Conservation (phyloP, 352 stramenopile species). For the Phytophthora ohioensis region DNA sequence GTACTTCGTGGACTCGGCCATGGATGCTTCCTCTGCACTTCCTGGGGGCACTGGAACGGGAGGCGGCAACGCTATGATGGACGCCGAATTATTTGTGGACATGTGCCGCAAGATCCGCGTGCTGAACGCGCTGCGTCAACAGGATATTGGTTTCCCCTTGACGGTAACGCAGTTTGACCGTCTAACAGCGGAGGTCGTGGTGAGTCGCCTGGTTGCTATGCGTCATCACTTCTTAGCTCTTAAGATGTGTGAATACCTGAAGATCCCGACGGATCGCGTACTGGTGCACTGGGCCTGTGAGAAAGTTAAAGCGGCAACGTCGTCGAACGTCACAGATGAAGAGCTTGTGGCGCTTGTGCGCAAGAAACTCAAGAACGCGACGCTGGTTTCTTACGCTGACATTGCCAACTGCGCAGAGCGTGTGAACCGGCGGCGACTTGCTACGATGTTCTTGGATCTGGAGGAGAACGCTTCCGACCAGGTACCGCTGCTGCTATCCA, state of each 20-base stretch:
- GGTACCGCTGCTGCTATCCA: slow-evolving; percentile 89
- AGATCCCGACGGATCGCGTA: slow-evolving; percentile 89
- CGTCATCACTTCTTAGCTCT: slow-evolving; percentile 91
- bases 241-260: slow-evolving; percentile 92
- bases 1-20: slow-evolving; percentile 84
- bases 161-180: slow-evolving; percentile 86
- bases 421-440: slow-evolving; percentile 82
- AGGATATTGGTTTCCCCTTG: slow-evolving; percentile 82
- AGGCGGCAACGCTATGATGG: slow-evolving; percentile 47
- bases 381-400: slow-evolving; percentile 82
- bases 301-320: slow-evolving; percentile 79
- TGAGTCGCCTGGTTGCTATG: slow-evolving; percentile 86
- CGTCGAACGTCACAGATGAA: slow-evolving; percentile 69
- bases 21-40: slow-evolving; percentile 47
- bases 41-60: slow-evolving; percentile 25
- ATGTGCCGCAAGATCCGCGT: slow-evolving; percentile 91
- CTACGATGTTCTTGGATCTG: slow-evolving; percentile 92
- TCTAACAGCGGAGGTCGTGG: slow-evolving; percentile 84
- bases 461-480: slow-evolving; percentile 90
- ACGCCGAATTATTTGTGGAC: slow-evolving; percentile 89
- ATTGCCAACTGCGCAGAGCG: slow-evolving; percentile 86
- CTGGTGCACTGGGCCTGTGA: slow-evolving; percentile 93
- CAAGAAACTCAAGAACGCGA: slow-evolving; percentile 86
- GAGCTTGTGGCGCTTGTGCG: slow-evolving; percentile 86
- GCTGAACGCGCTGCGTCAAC: slow-evolving; percentile 89